phyloP scores from a whole-genome alignment of 2,329 filamentous ascomycete genomes.

The Trichoderma aggressivum region DNA sequence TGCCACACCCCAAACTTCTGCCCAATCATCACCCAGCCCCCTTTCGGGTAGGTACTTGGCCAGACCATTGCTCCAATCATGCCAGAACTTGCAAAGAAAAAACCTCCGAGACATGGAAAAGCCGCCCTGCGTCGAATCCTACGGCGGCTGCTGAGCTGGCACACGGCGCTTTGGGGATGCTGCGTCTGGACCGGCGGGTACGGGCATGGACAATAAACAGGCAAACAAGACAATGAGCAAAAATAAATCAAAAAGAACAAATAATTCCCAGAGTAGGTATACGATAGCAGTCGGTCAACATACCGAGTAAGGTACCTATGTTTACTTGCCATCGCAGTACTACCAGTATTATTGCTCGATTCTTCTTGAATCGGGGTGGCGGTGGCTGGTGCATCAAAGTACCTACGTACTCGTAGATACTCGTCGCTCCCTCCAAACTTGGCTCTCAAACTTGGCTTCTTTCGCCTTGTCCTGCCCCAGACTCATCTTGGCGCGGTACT shows the following conservation, averaged over 20 bases:
- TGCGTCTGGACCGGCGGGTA: neutral
- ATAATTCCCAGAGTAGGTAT: neutral
- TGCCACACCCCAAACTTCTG: neutral
- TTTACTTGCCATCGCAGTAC: neutral
- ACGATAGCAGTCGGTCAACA: too few species aligned
- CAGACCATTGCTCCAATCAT: neutral
- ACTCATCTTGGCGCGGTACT: neutral
- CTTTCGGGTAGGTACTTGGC: neutral
- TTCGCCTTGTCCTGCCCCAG: neutral
- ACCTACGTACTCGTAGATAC: neutral
- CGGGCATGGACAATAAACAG: neutral
- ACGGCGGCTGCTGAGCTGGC: neutral
- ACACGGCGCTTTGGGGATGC: neutral
- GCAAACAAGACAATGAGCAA: neutral
- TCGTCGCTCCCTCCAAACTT: neutral
- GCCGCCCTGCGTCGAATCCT: neutral
- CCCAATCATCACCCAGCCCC: neutral
- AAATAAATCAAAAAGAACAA: neutral
- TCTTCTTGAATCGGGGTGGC: neutral
- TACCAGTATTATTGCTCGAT: neutral
- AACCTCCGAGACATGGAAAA: neutral
- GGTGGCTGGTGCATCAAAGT: neutral
- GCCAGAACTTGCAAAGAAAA: neutral
- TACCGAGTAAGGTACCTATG: too few species aligned
- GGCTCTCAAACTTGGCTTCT: neutral